Evolutionary conservation across 1,284 basidiomycete species (phyloP), one percentile per base, ranked within the genome.

Genomic region (Cutaneotrichosporon sp.): DNA sequence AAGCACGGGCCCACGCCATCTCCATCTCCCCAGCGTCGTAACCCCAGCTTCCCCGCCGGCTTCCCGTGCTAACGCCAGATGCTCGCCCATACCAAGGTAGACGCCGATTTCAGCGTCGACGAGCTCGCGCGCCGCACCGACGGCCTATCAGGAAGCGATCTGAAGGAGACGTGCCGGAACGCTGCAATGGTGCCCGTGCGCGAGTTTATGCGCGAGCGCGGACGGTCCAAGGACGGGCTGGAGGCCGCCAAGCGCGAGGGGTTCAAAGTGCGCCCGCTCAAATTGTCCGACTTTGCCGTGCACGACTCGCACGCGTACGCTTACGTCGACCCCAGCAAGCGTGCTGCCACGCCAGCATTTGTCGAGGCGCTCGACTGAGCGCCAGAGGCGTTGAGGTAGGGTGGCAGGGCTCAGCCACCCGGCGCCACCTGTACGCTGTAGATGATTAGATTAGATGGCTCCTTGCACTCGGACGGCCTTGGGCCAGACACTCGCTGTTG

Each of bases 121-220:
- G 61, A 75, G 3, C 81, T 99, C 11, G 92, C 91, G 5, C 75
- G 79, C 43, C 79, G 81, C 37, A 85, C 91, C 3, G 82, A 85
- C 32, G 88, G 90, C 1, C 79, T 85, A 27, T 94, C 90, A 6
- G 94, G 94, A 4, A 91, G 88, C 7, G 96, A 98, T 72, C 75
- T 98, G 44, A 86, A 87, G 65, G 96, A 99, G 76, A 79, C 94
- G n/a, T 98, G 94, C 72, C 80, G 96, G 47, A 90, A 84, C 62
- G 90, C 90, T 0, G 89, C 88, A 0, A 93, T 93, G 90, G 80
- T 85, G 0, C 92, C 92, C 1, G 87, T 96, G 26, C 81, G 90
- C 25, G 91, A 96, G 70, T 84, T 86, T 60, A 86, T 94, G 80
- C 79, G 84, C 25, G 78, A 79, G 49, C 80, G 82, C 49, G 80